Evolutionary conservation across 1,284 basidiomycete genomes (phyloP).

Genomic region (Cutaneotrichosporon spelunceum): DNA sequence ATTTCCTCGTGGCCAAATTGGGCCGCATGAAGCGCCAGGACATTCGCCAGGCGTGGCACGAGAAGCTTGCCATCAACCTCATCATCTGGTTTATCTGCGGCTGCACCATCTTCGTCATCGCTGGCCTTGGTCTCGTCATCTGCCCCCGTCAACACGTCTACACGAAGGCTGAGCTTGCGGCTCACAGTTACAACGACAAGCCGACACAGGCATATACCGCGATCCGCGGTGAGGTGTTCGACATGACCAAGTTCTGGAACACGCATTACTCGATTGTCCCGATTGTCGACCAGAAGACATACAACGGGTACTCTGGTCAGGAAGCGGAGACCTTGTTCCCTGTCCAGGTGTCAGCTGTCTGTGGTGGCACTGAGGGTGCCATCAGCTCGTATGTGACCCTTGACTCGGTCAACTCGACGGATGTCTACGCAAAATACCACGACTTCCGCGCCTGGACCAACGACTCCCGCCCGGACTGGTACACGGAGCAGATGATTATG

Average conservation of each 20-base stretch:
- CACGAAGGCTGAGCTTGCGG: slow-evolving; percentile 68
- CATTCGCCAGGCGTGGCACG: slow-evolving; percentile 92
- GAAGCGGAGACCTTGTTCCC: slow-evolving; percentile 82
- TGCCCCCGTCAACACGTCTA: slow-evolving; percentile 94
- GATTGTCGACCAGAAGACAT: slow-evolving; percentile 68
- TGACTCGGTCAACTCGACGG: slow-evolving; percentile 70
- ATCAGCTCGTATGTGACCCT: slow-evolving; percentile 83
- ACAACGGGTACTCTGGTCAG: slow-evolving; percentile 70
- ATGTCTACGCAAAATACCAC: slow-evolving; percentile 79
- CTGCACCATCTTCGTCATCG: slow-evolving; percentile 88
- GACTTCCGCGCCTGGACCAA: slow-evolving; percentile 86
- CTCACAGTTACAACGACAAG: slow-evolving; percentile 63
- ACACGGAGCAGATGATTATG: slow-evolving; percentile 83
- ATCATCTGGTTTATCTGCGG: slow-evolving; percentile 93
- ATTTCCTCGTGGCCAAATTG: slow-evolving; percentile 64
- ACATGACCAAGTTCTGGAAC: slow-evolving; percentile 36
- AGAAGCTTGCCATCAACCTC: slow-evolving; percentile 92
- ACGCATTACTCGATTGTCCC: slow-evolving; percentile 67
- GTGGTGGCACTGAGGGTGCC: slow-evolving; percentile 75
- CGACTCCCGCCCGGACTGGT: slow-evolving; percentile 95
- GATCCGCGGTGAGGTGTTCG: slow-evolving; percentile 81
- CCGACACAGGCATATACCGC: slow-evolving; percentile 74
- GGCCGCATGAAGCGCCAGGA: slow-evolving; percentile 92
- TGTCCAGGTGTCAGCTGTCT: slow-evolving; percentile 92
- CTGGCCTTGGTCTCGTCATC: slow-evolving; percentile 79